These are phyloP conservation scores for Chytriomyces confervae DNA, from an alignment of 192 early-diverging fungal species.

Conservation along the genomic window DNA sequence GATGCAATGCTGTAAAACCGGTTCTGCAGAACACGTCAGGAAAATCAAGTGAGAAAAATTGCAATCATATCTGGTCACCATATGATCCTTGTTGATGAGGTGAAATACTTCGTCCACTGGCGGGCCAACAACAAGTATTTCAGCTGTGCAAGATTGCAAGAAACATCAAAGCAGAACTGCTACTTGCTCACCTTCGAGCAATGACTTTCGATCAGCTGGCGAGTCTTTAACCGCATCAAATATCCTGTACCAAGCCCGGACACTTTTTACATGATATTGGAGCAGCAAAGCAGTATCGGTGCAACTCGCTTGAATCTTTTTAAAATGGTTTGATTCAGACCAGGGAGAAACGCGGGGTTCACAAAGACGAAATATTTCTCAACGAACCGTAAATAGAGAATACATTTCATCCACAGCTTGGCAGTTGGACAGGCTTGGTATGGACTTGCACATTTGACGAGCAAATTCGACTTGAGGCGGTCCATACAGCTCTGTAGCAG, in stretches of 20 bases:
- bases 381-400: not conserved
- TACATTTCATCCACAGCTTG: constrained; percentile 21
- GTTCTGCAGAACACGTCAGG: not conserved
- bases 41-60: not conserved
- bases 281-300: not conserved
- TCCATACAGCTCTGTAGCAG: constrained; percentile 24
- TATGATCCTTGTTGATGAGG: constrained; percentile 1
- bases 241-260: not conserved
- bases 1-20: not conserved
- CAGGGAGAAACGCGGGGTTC: too few relatives aligned
- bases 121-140: not conserved
- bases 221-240: not conserved
- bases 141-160: not conserved
- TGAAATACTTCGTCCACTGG: not conserved
- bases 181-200: not conserved
- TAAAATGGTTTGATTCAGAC: too few relatives aligned
- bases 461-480: constrained; percentile 28
- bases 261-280: not conserved
- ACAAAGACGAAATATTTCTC: too few relatives aligned
- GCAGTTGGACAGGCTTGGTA: constrained; percentile 2
- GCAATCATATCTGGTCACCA: not conserved
- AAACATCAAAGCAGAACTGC: not conserved
- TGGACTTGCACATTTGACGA: not conserved
- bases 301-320: not conserved
- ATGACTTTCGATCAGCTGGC: not conserved